A percentile compares a stretch with the other conserved stretches of the same genome.
These are phyloP conservation scores for Colletotrichum abscissum DNA, from an alignment of 2,329 filamentous ascomycete species.

Conservation along the genomic window DNA sequence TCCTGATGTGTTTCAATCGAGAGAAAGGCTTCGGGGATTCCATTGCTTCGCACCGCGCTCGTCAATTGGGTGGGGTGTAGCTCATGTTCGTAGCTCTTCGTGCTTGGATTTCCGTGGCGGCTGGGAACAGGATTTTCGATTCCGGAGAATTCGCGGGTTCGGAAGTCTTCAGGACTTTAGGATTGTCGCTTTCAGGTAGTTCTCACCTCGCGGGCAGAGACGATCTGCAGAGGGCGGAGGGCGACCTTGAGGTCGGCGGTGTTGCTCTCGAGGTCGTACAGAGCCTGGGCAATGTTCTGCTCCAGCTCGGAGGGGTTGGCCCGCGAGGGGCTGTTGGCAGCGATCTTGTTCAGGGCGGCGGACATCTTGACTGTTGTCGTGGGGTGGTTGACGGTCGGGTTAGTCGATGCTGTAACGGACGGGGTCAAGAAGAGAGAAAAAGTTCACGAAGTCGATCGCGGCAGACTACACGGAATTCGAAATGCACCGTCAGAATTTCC, in stretches of 20 bases:
- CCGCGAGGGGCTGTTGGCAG: slow-evolving; percentile 95
- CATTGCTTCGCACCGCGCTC: background rate
- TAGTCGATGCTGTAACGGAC: slow-evolving; percentile 35
- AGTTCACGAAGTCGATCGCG: background rate
- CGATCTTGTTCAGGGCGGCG: slow-evolving; percentile 96
- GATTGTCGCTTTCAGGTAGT: slow-evolving; percentile 48
- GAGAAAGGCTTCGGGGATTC: background rate
- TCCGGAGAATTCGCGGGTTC: slow-evolving; percentile 13
- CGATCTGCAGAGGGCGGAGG: slow-evolving; percentile 97
- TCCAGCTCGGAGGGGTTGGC: slow-evolving; percentile 97
- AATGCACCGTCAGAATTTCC: background rate
- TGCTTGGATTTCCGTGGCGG: slow-evolving; percentile 11
- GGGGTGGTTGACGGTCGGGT: slow-evolving; percentile 33
- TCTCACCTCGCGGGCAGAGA: slow-evolving; percentile 99
- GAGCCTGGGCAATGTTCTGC: slow-evolving; percentile 94
- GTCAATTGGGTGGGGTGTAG: background rate
- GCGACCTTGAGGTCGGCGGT: slow-evolving; percentile 97
- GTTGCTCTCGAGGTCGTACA: slow-evolving; percentile 99
- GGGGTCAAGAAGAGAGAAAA: slow-evolving; percentile 2
- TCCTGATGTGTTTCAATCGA: slow-evolving; percentile 31
- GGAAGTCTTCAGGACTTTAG: background rate
- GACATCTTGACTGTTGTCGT: slow-evolving; percentile 67
- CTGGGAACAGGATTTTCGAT: slow-evolving; percentile 29
- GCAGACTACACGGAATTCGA: background rate
- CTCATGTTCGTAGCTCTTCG: too few species aligned